These are phyloP conservation scores for Panicum hallii DNA, from an alignment of 202 grass and related monocot genomes.

Conservation along the genomic window DNA sequence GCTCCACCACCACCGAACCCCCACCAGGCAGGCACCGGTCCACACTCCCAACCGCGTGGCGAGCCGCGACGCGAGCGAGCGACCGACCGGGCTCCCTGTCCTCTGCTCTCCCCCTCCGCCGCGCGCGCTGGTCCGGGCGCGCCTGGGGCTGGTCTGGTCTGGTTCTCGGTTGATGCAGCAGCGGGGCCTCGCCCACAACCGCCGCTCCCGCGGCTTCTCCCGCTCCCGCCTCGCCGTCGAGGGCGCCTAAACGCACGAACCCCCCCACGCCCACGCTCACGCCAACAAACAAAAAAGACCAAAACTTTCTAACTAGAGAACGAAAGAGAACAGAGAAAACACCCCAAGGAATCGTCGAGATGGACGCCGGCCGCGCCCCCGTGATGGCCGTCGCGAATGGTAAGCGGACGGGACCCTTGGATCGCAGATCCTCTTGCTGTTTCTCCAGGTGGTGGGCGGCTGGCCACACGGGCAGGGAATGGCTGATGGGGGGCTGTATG, in stretches of 20 bases:
- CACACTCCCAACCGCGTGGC: background rate
- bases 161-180: conserved; percentile 65
- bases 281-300: background rate
- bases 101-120: background rate
- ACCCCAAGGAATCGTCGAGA: background rate
- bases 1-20: background rate
- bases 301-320: background rate
- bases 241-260: conserved; percentile 56
- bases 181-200: conserved; percentile 64
- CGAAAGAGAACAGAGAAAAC: background rate
- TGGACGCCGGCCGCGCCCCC: conserved; percentile 37
- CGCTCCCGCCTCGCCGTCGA: conserved; percentile 89
- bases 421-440: conserved; percentile 4
- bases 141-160: background rate
- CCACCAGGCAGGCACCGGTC: background rate
- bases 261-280: background rate
- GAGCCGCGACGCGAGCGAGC: background rate
- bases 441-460: background rate
- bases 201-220: conserved; percentile 98
- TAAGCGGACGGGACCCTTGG: conserved; percentile 31
- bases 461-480: background rate
- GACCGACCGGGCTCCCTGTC: background rate
- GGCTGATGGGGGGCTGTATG: background rate
- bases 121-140: background rate
- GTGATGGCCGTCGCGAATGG: conserved; percentile 52